Base-by-base conservation (phyloP, 176 grass and related monocot genomes). In the Panicum miliaceum region DNA sequence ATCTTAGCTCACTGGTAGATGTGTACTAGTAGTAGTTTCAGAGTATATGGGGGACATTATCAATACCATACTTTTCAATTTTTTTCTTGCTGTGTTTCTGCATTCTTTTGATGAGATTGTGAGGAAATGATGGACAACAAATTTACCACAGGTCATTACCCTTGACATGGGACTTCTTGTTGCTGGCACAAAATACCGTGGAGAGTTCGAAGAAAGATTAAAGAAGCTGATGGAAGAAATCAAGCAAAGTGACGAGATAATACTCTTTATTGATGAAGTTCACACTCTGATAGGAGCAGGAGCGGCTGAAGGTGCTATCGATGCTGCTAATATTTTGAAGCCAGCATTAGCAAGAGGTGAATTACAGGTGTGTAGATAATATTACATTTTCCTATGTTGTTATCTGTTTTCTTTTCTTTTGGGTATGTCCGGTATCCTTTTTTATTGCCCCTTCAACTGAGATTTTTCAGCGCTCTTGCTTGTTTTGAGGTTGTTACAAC, bases 181-280 rank as follows among this genome's bases (percentile, higher is more conserved):
- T 79, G 93, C 96, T 82, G 92, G 96, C 82, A 98, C 96, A 32
- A 98, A 95, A 82, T 98, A 98, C 73, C 87, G 96, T 81, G 96
- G 96, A 83, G 96, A 98, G 47, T 98, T 98, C 65, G 95, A 95
- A 88, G 95, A 98, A 88, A 89, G 92, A 83, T 89, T 98, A 67
- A 98, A 98, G 65, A 98, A 98, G 71, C 56, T 98, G 86, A 98
- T 98, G 95, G 95, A 95, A 84, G 95, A 98, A 90, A 93, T 98
- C 65, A 98, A 95, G 76, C 95, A 98, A 82, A 95, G 92, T 58
- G 92, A 95, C 48, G 92, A 98, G 82, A 98, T 98, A 76, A 98
- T 98, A 36, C 91, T 98, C 37, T 98, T 98, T 40, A 98, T 98
- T 67, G 95, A 95, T 90, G 92, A 98, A 82, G 92, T 98, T 53